phyloP scores from a whole-genome alignment of 169 alveolate species.

The Amoebophrya sp. region DNA sequence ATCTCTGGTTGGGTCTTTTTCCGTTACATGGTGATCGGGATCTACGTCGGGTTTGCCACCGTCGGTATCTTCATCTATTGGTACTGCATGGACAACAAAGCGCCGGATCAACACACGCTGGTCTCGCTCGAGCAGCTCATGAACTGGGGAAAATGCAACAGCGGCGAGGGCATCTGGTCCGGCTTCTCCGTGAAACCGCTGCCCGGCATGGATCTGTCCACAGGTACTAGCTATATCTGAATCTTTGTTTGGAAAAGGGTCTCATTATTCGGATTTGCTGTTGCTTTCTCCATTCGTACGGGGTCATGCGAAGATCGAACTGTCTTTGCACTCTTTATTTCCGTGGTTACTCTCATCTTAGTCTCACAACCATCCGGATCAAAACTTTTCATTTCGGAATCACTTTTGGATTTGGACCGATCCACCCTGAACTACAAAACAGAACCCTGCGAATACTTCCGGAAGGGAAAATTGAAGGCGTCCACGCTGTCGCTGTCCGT shows the following conservation, averaged over 20 bases:
- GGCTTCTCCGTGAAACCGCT: conserved; percentile 65
- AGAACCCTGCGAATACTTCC: conserved; percentile 92
- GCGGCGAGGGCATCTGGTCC: conserved; percentile 73
- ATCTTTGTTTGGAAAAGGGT: not conserved
- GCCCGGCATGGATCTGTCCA: conserved; percentile 63
- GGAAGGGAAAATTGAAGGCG: conserved; percentile 94
- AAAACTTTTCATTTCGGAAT: no score
- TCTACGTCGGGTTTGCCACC: conserved; percentile 95
- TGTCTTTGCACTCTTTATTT: no score
- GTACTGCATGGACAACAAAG: conserved; percentile 78
- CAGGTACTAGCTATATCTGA: not conserved
- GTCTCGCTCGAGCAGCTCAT: conserved; percentile 80
- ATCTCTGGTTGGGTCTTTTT: conserved; percentile 88
- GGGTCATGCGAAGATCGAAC: no score
- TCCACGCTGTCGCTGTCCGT: conserved; percentile 91
- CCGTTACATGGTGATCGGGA: conserved; percentile 88
- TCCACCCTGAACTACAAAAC: no score
- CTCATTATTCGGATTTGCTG: no score
- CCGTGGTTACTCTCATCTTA: no score
- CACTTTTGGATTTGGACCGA: no score
- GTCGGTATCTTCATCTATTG: conserved; percentile 95
- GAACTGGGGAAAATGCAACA: conserved; percentile 78
- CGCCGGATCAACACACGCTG: conserved; percentile 87
- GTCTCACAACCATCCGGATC: no score
- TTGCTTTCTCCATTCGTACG: no score